phyloP scores from a whole-genome alignment of 2,329 filamentous ascomycete species.

The Colletotrichum sp. region DNA sequence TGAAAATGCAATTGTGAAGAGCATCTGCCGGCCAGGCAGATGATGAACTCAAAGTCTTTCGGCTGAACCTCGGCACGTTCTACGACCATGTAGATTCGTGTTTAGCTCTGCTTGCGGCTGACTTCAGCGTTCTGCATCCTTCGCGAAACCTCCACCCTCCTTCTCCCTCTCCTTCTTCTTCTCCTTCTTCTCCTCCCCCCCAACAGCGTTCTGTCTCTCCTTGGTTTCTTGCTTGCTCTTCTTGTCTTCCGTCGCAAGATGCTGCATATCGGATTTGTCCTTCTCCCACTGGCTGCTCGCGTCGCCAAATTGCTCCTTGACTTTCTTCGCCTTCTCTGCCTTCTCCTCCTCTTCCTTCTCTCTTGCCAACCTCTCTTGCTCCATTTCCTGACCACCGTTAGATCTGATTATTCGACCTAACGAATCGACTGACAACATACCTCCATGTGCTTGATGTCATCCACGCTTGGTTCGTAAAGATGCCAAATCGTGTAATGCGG shows the following conservation, averaged over 20 bases:
- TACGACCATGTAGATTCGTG: not conserved
- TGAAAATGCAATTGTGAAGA: not conserved
- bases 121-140: conserved; percentile 1
- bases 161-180: not conserved
- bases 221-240: conserved; percentile 25
- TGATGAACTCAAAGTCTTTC: not conserved
- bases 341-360: conserved; percentile 82
- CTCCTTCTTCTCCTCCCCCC: not conserved
- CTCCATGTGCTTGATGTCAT: conserved; percentile 97
- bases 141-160: not conserved
- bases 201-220: not conserved
- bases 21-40: not conserved
- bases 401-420: conserved; percentile 7
- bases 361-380: conserved; percentile 78
- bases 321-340: conserved; percentile 74
- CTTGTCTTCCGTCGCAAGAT: conserved; percentile 65
- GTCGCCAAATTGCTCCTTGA: conserved; percentile 82
- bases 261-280: conserved; percentile 81
- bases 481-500: conserved; percentile 99
- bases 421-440: conserved; percentile 39
- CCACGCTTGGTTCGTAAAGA: conserved; percentile 97
- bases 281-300: conserved; percentile 84
- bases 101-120: not conserved
- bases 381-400: conserved; percentile 75
- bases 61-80: not conserved